Conservation (phyloP, 805 yeast genomes). For the Sugiyamaella americana region DNA sequence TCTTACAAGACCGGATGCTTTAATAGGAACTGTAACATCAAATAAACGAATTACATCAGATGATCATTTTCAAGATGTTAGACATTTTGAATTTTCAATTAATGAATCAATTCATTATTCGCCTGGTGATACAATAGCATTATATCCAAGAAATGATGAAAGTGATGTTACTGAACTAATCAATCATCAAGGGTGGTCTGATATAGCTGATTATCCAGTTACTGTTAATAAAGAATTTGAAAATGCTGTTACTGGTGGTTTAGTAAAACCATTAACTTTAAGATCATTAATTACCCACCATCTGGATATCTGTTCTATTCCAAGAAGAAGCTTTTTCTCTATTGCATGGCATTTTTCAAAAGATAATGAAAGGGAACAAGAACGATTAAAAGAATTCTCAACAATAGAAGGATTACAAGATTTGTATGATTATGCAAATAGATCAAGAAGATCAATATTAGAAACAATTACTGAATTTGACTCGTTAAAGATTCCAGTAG, state of each 20-base stretch:
- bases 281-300: slow-evolving; percentile 70
- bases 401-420: slow-evolving; percentile 70
- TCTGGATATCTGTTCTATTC: slow-evolving; percentile 75
- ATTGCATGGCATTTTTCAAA: slow-evolving; percentile 67
- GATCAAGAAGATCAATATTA: slow-evolving; percentile 82
- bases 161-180: slow-evolving; percentile 59
- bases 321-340: slow-evolving; percentile 76
- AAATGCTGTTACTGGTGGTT: slow-evolving; percentile 37
- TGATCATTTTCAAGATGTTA: slow-evolving; percentile 87
- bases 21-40: slow-evolving; percentile 41
- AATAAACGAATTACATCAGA: slow-evolving; percentile 60
- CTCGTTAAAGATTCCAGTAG: slow-evolving; percentile 67
- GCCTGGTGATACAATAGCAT: slow-evolving; percentile 78
- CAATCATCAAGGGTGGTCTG: slow-evolving; percentile 66
- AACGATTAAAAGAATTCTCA: slow-evolving; percentile 67
- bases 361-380: slow-evolving; percentile 62
- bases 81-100: slow-evolving; percentile 48
- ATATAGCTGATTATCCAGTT: slow-evolving; percentile 58
- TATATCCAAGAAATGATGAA: slow-evolving; percentile 69
- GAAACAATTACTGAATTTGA: slow-evolving; percentile 82
- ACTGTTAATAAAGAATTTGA: slow-evolving; percentile 32
- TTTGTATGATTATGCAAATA: slow-evolving; percentile 80
- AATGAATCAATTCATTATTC: slow-evolving; percentile 33
- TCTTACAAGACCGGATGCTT: slow-evolving; percentile 26
- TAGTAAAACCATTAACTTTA: slow-evolving; percentile 57